Evolutionary conservation across 345 rosid species (phyloP).

Genomic region (Salix brachista): DNA sequence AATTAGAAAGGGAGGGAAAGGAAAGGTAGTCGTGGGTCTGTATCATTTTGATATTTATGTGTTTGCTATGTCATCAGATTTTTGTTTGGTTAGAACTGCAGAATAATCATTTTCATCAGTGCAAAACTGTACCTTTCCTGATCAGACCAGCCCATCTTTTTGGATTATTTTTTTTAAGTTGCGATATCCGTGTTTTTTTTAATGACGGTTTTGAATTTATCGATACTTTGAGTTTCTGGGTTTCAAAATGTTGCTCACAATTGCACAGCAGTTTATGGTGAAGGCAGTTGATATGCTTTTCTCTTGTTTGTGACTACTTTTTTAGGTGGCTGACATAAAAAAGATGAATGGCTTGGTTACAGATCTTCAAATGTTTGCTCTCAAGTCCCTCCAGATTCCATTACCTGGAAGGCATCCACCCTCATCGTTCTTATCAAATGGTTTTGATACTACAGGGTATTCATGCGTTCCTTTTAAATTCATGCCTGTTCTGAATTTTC

Average conservation of each 20-base stretch:
- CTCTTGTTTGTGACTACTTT: background rate
- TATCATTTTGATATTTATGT: background rate
- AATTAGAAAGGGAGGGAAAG: background rate
- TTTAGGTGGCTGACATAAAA: slow-evolving; percentile 28
- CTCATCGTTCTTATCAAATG: slow-evolving; percentile 15
- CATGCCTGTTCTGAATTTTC: background rate
- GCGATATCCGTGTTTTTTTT: background rate
- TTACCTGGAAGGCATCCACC: slow-evolving; percentile 31
- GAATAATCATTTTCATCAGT: background rate
- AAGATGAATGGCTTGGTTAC: slow-evolving; percentile 28
- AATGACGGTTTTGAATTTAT: too few species aligned
- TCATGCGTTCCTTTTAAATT: background rate
- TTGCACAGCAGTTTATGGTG: background rate
- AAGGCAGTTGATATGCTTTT: background rate
- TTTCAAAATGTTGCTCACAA: background rate
- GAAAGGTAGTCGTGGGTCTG: background rate
- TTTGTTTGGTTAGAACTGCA: background rate
- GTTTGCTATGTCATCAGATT: background rate
- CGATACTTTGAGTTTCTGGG: background rate
- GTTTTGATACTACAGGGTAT: slow-evolving; percentile 18
- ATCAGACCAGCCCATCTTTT: background rate
- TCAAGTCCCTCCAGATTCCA: slow-evolving; percentile 27
- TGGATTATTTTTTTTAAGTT: background rate
- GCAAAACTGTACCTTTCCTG: background rate
- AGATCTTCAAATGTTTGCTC: slow-evolving; percentile 37